Evolutionary conservation across 2,329 filamentous ascomycete species (phyloP).

Genomic region (Fusarium humuli): DNA sequence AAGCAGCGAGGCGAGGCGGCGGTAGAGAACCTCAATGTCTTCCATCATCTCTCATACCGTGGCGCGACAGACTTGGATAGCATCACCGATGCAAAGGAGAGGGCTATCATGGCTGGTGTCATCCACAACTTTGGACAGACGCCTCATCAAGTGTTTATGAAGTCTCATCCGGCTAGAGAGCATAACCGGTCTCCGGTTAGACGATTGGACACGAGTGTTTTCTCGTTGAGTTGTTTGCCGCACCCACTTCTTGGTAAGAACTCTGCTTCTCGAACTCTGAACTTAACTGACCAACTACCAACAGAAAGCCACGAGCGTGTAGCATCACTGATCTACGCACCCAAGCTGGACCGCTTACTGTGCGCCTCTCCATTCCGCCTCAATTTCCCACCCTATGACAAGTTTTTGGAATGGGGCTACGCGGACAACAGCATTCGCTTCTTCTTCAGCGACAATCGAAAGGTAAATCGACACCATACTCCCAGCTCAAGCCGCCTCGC

Average conservation of each 20-base stretch:
- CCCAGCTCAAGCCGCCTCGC: constrained; percentile 26
- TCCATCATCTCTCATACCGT: constrained; percentile 94
- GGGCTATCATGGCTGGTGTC: constrained; percentile 89
- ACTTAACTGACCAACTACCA: too few species aligned
- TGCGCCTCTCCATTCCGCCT: constrained; percentile 86
- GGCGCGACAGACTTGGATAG: constrained; percentile 92
- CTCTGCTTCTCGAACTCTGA: background rate
- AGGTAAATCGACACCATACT: constrained; percentile 57
- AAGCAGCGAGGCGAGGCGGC: constrained; percentile 96
- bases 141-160: constrained; percentile 91
- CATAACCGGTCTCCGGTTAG: constrained; percentile 71
- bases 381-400: constrained; percentile 91
- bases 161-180: constrained; percentile 82
- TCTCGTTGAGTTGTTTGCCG: constrained; percentile 80
- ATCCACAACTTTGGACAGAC: constrained; percentile 99
- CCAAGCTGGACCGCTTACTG: constrained; percentile 83
- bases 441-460: constrained; percentile 84
- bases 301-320: constrained; percentile 80
- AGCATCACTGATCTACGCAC: constrained; percentile 79
- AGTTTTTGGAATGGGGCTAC: constrained; percentile 96
- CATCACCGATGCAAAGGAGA: constrained; percentile 88
- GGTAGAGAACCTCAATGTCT: constrained; percentile 91
- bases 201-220: constrained; percentile 81
- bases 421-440: constrained; percentile 93
- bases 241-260: constrained; percentile 76